Evolutionary conservation across 768 basidiomycete species (phyloP).

Genomic region (Tulasnella sp.): DNA sequence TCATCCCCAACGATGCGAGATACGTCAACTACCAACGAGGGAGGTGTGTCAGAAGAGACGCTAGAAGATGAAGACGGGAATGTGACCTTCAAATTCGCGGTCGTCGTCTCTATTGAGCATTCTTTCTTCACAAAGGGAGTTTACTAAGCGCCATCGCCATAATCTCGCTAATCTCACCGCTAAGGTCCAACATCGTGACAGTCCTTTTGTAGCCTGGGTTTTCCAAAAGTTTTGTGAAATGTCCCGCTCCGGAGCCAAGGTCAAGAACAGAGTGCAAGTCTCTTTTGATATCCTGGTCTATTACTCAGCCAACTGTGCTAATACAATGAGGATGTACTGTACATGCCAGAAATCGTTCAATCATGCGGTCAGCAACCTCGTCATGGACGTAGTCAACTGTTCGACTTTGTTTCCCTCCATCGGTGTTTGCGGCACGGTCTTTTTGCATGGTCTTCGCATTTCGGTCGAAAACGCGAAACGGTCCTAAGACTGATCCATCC

Average conservation of each 20-base stretch:
- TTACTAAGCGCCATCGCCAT: background rate
- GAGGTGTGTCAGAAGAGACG: background rate
- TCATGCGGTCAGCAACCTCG: conserved; percentile 80
- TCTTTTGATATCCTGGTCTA: conserved; percentile 75
- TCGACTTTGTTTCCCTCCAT: conserved; percentile 48
- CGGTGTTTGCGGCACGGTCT: conserved; percentile 51
- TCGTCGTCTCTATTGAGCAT: conserved; percentile 66
- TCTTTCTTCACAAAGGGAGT: conserved; percentile 35
- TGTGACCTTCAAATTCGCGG: conserved; percentile 64
- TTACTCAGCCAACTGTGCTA: background rate
- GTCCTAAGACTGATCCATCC: conserved; percentile 29
- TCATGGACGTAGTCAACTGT: conserved; percentile 85
- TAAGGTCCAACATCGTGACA: conserved; percentile 75
- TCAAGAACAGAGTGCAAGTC: conserved; percentile 72
- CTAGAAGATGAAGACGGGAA: conserved; percentile 1
- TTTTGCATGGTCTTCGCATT: conserved; percentile 62
- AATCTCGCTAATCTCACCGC: conserved; percentile 39
- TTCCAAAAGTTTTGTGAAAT: conserved; percentile 76
- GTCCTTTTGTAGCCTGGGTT: conserved; percentile 46
- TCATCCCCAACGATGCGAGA: conserved; percentile 74
- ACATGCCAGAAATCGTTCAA: conserved; percentile 75
- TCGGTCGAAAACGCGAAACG: conserved; percentile 83
- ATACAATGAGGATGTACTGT: conserved; percentile 5
- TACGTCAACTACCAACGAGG: conserved; percentile 45
- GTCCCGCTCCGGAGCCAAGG: conserved; percentile 82